Conservation (phyloP, 1,139 yeast species). For the Suhomyces atakaporum region DNA sequence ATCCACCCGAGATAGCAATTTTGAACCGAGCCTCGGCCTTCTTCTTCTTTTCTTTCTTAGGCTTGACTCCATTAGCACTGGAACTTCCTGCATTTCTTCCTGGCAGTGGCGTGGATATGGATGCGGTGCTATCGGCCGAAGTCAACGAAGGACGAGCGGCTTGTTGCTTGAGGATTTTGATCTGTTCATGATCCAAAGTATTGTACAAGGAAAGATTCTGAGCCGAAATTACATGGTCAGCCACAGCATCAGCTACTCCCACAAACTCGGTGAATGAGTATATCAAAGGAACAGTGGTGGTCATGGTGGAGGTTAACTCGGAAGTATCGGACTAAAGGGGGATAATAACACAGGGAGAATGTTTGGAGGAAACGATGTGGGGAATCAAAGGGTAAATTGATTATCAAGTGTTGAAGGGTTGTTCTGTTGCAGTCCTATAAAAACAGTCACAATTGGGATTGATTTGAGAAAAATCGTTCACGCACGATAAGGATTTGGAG, state of each 20-base stretch:
- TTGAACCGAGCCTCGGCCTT: slow-evolving; percentile 69
- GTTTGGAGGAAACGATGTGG: no score
- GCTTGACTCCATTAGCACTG: slow-evolving; percentile 12
- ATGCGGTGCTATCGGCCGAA: slow-evolving; percentile 15
- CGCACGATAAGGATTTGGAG: slow-evolving; percentile 11
- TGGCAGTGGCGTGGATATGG: slow-evolving; percentile 9
- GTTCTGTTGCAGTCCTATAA: background rate
- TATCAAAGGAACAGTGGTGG: slow-evolving; percentile 89
- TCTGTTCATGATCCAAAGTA: slow-evolving; percentile 42
- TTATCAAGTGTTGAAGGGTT: background rate
- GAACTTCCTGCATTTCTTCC: slow-evolving; percentile 6
- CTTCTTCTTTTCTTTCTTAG: slow-evolving; percentile 40
- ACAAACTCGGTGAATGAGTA: slow-evolving; percentile 87
- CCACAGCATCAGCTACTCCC: slow-evolving; percentile 94
- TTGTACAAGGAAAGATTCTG: slow-evolving; percentile 71
- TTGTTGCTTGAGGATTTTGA: slow-evolving; percentile 29
- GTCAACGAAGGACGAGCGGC: slow-evolving; percentile 23
- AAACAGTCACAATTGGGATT: background rate
- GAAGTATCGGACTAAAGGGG: slow-evolving; percentile 1
- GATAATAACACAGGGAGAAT: no score
- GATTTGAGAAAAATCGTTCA: slow-evolving; percentile 8
- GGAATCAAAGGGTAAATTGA: no score
- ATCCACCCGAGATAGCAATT: slow-evolving; percentile 92
- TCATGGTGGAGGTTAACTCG: slow-evolving; percentile 47
- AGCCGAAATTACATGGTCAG: slow-evolving; percentile 79